Evolutionary conservation across 192 early-diverging fungal genomes (phyloP).

Genomic region (Jimgerdemannia flammicorona): DNA sequence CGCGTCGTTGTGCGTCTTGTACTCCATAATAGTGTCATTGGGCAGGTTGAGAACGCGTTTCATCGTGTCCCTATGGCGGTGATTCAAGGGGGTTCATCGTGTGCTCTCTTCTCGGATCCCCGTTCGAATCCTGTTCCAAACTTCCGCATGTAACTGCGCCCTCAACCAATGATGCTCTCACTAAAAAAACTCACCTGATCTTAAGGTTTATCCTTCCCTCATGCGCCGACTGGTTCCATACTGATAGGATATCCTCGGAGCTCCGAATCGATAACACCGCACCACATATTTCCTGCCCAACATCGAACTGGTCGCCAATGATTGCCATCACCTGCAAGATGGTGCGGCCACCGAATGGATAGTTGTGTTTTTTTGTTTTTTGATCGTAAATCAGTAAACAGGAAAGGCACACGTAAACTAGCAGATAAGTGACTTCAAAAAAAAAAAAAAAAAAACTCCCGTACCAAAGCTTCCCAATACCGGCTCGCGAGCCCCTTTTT

Average conservation of each 20-base stretch:
- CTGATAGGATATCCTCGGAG: slow-evolving; percentile 89
- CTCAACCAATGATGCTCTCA: neutral
- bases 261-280: slow-evolving; percentile 90
- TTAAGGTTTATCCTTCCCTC: slow-evolving; percentile 79
- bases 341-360: slow-evolving; percentile 3
- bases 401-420: slow-evolving; percentile 1
- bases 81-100: slow-evolving; percentile 2
- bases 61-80: slow-evolving; percentile 68
- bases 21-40: slow-evolving; percentile 84
- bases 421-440: slow-evolving; percentile 5
- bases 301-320: slow-evolving; percentile 89
- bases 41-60: slow-evolving; percentile 86
- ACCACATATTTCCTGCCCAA: slow-evolving; percentile 87
- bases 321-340: slow-evolving; percentile 66
- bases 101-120: neutral
- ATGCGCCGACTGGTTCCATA: slow-evolving; percentile 90
- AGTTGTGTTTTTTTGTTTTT: too few species aligned
- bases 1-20: slow-evolving; percentile 91
- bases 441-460: slow-evolving; percentile 1
- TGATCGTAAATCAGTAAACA: slow-evolving; percentile 1
- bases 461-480: slow-evolving; percentile 88
- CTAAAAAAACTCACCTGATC: slow-evolving; percentile 56
- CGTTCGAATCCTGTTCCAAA: neutral
- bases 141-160: too few species aligned
- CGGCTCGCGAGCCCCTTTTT: slow-evolving; percentile 90